A percentile compares a stretch with the other conserved stretches of the same genome.
Evolutionary conservation across 2,329 filamentous ascomycete species (phyloP).

Genomic region (Aspergillus cejpii): DNA sequence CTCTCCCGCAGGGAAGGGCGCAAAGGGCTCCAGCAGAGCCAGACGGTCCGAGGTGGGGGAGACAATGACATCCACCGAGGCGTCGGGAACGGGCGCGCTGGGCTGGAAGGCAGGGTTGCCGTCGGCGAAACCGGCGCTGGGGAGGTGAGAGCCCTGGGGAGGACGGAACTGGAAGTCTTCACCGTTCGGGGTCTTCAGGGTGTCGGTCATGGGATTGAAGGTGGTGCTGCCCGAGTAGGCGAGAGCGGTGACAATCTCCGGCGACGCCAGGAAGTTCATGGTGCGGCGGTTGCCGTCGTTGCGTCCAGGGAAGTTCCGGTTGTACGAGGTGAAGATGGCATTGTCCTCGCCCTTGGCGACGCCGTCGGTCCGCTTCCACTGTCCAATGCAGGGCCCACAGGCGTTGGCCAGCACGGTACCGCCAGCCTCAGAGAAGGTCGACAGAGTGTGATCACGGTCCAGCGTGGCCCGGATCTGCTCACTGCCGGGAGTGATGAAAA

Average conservation of each 20-base stretch:
- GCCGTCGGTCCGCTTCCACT: constrained; percentile 89
- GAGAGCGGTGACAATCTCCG: constrained; percentile 95
- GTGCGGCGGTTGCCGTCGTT: constrained; percentile 95
- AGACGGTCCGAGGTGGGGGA: constrained; percentile 83
- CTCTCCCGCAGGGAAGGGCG: constrained; percentile 69
- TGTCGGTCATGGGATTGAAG: constrained; percentile 93
- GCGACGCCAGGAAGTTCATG: constrained; percentile 98
- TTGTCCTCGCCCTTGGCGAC: constrained; percentile 79
- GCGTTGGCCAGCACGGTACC: constrained; percentile 90
- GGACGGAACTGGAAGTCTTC: constrained; percentile 77
- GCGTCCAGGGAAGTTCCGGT: constrained; percentile 94
- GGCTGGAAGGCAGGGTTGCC: constrained; percentile 71
- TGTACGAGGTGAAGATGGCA: constrained; percentile 94
- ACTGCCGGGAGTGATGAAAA: constrained; percentile 93
- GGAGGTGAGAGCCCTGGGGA: constrained; percentile 56
- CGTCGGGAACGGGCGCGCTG: constrained; percentile 63
- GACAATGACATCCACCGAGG: constrained; percentile 66
- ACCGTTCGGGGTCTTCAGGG: constrained; percentile 70
- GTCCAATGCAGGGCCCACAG: constrained; percentile 87
- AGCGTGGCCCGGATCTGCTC: constrained; percentile 95
- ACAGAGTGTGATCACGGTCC: constrained; percentile 77
- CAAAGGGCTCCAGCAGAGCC: constrained; percentile 84
- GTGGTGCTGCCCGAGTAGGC: constrained; percentile 85
- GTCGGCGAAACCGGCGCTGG: constrained; percentile 68
- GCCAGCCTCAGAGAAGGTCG: constrained; percentile 78